These are phyloP conservation scores for Suillus ampliporus DNA, from an alignment of 768 basidiomycete species.

Conservation along the genomic window DNA sequence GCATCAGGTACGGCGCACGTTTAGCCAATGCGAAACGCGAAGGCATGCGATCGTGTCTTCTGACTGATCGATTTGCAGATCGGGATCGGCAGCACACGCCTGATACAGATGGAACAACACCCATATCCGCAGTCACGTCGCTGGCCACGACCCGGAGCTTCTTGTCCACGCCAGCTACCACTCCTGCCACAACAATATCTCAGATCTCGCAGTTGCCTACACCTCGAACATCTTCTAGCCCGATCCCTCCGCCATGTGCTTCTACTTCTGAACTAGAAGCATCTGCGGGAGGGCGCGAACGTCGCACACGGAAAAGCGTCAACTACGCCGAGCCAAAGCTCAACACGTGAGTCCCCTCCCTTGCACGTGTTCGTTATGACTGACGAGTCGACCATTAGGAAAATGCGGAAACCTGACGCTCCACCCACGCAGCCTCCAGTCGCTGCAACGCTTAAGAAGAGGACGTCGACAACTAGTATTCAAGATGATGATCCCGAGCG, in stretches of 20 bases:
- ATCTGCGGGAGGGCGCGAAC: slow-evolving; percentile 45
- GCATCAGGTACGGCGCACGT: slow-evolving; percentile 38
- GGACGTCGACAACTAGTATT: slow-evolving; percentile 41
- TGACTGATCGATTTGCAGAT: slow-evolving; percentile 32
- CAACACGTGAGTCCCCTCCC: slow-evolving; percentile 67
- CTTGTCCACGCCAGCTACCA: slow-evolving; percentile 48
- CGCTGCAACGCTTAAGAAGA: slow-evolving; percentile 46
- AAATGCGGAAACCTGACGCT: slow-evolving; percentile 88
- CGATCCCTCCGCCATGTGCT: slow-evolving; percentile 42
- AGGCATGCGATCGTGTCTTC: not conserved
- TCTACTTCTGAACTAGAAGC: slow-evolving; percentile 40
- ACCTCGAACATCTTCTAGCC: slow-evolving; percentile 56
- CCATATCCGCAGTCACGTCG: slow-evolving; percentile 43
- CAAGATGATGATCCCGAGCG: slow-evolving; percentile 45
- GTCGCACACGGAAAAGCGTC: slow-evolving; percentile 74
- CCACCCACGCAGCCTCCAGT: slow-evolving; percentile 42
- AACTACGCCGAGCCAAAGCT: slow-evolving; percentile 90
- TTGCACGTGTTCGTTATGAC: slow-evolving; percentile 15
- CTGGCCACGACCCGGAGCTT: slow-evolving; percentile 44
- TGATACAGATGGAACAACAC: slow-evolving; percentile 39
- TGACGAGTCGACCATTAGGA: slow-evolving; percentile 48
- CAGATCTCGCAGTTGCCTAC: slow-evolving; percentile 50
- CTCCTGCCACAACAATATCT: slow-evolving; percentile 40
- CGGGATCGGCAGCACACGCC: slow-evolving; percentile 44
- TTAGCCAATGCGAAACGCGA: not conserved